Conservation (phyloP, 257 asterid genomes). For the Cordia subcordata region DNA sequence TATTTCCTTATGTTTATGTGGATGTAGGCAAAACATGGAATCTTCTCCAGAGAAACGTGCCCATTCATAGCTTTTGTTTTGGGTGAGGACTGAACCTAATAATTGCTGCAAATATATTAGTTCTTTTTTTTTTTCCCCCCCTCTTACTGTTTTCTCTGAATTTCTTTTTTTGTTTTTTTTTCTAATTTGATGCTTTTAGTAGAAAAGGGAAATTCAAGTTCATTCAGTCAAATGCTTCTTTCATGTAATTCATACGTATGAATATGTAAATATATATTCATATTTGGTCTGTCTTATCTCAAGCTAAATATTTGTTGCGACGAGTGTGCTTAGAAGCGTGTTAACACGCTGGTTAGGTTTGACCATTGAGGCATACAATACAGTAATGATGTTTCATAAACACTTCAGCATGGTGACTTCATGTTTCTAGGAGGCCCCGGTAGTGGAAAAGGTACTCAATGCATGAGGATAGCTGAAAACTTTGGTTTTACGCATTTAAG, state of each 20-base stretch:
- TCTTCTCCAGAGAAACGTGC: constrained; percentile 32
- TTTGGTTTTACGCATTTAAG: constrained; percentile 90
- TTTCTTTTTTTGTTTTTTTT: background rate
- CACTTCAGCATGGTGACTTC: constrained; percentile 11
- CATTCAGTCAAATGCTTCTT: too few species aligned
- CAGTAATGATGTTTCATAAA: background rate
- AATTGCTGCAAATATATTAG: background rate
- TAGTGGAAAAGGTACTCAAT: constrained; percentile 98
- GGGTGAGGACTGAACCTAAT: constrained; percentile 40
- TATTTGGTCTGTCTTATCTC: too few species aligned
- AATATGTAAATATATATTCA: too few species aligned
- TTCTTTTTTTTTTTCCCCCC: background rate
- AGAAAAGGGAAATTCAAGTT: too few species aligned
- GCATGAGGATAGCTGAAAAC: constrained; percentile 61
- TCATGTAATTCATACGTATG: too few species aligned
- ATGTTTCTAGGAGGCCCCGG: constrained; percentile 87
- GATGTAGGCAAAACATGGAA: constrained; percentile 60
- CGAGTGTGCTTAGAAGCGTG: background rate
- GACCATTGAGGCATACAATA: background rate
- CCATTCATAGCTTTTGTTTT: constrained; percentile 77
- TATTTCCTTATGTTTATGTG: constrained; percentile 16
- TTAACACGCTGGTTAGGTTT: background rate
- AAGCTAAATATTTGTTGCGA: too few species aligned
- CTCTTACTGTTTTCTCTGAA: background rate
- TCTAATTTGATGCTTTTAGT: background rate